phyloP scores from a whole-genome alignment of 345 rosid species.

The Hibiscus syriacus region DNA sequence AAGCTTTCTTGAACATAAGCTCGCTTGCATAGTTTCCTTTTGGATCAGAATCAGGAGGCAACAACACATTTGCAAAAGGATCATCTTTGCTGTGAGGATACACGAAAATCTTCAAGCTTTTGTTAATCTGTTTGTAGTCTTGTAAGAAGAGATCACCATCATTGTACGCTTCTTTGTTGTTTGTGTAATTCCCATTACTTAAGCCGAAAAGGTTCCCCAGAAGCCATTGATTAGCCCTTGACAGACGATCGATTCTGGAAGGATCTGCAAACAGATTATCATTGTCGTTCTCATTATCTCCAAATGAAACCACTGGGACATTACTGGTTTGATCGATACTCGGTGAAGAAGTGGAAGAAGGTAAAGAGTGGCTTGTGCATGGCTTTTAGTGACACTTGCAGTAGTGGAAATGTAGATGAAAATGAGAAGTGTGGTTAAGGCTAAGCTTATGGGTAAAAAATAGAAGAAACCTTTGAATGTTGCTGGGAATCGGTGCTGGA shows the following conservation, averaged over 20 bases:
- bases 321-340: neutral
- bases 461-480: constrained; percentile 23
- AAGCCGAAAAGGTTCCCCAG: constrained; percentile 8
- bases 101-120: constrained; percentile 48
- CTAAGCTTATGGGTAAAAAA: constrained; percentile 35
- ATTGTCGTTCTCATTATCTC: neutral
- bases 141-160: constrained; percentile 34
- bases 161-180: constrained; percentile 33
- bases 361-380: constrained; percentile 8
- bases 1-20: constrained; percentile 43
- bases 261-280: constrained; percentile 7
- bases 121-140: constrained; percentile 47
- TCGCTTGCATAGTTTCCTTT: constrained; percentile 48
- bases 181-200: constrained; percentile 12
- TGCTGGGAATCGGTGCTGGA: constrained; percentile 24
- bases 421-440: constrained; percentile 34
- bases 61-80: constrained; percentile 38
- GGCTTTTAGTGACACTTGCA: constrained; percentile 20
- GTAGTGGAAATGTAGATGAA: constrained; percentile 36
- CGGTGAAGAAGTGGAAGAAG: neutral
- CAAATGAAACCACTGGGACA: neutral
- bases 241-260: neutral
- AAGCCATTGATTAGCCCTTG: neutral
- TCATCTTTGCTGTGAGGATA: constrained; percentile 23
- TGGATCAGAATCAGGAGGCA: constrained; percentile 28